Evolutionary conservation across 2,329 filamentous ascomycete genomes (phyloP), one percentile per base, ranked within the genome.

Genomic region (Teratosphaeria viscida): DNA sequence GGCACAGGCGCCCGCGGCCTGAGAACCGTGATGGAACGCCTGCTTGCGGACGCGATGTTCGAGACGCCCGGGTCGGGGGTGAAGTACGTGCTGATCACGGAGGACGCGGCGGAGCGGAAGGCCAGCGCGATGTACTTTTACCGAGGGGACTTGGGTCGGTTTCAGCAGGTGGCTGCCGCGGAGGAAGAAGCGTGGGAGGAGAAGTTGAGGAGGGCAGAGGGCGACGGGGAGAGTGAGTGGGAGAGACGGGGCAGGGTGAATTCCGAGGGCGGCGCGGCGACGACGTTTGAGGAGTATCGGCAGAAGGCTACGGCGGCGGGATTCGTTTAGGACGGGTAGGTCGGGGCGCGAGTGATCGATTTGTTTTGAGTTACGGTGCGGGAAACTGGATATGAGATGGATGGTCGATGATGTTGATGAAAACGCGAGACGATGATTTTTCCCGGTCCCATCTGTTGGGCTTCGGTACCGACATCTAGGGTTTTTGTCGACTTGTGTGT

Each of bases 1-100:
- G 85, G 84, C 1, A 96, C 92, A 0, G 94, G 94, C 2, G 78
- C 78, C 1, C 71, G 78, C 32, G 78, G 76, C 2, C 65, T 80
- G 19, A 73, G 76, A 2, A 78, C 77, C 2, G 77, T 80, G 14
- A 73, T 80, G 63, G 78, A 80, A 61, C 70, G 78, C 23, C 61
- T 80, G 52, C 71, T 80, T 5, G 71, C 72, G 56, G 72, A 78
- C 62, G 67, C 70, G 55, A 79, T 79, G 74, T 80, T 77, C 62
- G 77, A 80, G 59, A 72, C 75, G 29, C 78, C 78, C 12, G 77
- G 77, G 2, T 74, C 72, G 26, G 72, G 71, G 5, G 72, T 76
- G 37, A 77, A 76, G 63, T 74, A 78, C 60, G 74, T 80, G 10
- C 71, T 79, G 27, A 68, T 80, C 56, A 79, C 74, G 2, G 74